Conservation (phyloP, 371 early-diverging fungal genomes). For the Saksenaea oblongispora region DNA sequence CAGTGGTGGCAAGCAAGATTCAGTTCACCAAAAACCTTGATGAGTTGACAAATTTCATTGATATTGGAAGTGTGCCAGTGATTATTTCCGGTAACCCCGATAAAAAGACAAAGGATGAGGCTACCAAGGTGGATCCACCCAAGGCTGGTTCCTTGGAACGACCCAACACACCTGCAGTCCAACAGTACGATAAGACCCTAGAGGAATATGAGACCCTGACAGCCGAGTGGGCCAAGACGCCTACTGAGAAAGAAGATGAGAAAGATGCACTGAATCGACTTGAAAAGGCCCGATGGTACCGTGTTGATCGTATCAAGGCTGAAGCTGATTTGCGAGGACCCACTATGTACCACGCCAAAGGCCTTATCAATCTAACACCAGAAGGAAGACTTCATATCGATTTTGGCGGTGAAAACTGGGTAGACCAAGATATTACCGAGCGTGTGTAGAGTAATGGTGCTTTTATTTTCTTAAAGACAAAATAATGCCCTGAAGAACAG, state of each 20-base stretch:
- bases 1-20: conserved; percentile 88
- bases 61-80: conserved; percentile 31
- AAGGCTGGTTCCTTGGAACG: conserved; percentile 14
- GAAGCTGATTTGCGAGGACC: conserved; percentile 36
- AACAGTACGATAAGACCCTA: conserved; percentile 22
- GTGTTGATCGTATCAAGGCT: conserved; percentile 36
- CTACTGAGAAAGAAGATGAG: conserved; percentile 25
- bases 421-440: conserved; percentile 23
- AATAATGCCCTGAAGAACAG: no score
- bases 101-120: conserved; percentile 33
- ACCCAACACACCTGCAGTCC: conserved; percentile 16
- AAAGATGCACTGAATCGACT: conserved; percentile 19
- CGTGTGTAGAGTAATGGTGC: conserved; percentile 17
- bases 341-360: conserved; percentile 31
- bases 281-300: conserved; percentile 24
- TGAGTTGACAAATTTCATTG: conserved; percentile 67
- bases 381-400: conserved; percentile 20
- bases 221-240: conserved; percentile 23
- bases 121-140: conserved; percentile 17
- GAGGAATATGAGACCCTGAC: conserved; percentile 30
- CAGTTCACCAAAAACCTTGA: conserved; percentile 69
- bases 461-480: neutral
- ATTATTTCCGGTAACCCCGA: conserved; percentile 29
- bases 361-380: conserved; percentile 18
- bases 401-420: conserved; percentile 22